These are phyloP conservation scores for Vitis hybrid DNA, from an alignment of 177 flowering plant species.

Conservation along the genomic window DNA sequence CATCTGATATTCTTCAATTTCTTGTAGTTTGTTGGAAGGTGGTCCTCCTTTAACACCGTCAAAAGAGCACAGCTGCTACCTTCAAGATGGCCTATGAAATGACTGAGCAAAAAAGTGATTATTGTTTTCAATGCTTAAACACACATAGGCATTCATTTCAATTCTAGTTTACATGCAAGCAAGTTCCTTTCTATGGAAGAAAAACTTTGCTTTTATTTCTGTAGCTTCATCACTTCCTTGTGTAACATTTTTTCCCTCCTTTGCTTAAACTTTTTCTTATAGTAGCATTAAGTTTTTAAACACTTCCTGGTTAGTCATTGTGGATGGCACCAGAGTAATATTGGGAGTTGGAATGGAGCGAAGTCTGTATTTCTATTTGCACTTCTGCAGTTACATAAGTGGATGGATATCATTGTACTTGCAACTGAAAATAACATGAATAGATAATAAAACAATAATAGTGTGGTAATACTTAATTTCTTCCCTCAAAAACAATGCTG, in stretches of 20 bases:
- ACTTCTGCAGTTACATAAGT: no score
- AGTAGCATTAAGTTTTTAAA: neutral
- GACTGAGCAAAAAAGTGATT: slow-evolving; percentile 25
- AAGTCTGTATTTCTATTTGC: no score
- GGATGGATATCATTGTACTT: no score
- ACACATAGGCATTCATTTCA: neutral
- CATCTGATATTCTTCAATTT: neutral
- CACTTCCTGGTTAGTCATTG: no score
- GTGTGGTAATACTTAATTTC: no score
- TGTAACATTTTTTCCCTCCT: neutral
- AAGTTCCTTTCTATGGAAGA: no score
- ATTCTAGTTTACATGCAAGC: neutral
- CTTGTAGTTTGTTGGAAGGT: slow-evolving; percentile 1
- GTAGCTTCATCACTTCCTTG: neutral
- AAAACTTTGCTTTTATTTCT: neutral
- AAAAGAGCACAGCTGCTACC: neutral
- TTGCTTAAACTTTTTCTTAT: neutral
- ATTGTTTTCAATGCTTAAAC: neutral
- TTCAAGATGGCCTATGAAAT: slow-evolving; percentile 31
- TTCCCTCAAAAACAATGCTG: no score
- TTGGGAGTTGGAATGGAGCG: no score
- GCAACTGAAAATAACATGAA: no score
- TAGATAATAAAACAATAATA: no score
- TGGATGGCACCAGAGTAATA: no score
- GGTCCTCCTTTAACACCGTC: neutral